These are phyloP conservation scores for Mortierella sp. DNA, from an alignment of 371 early-diverging fungal genomes.

Conservation along the genomic window DNA sequence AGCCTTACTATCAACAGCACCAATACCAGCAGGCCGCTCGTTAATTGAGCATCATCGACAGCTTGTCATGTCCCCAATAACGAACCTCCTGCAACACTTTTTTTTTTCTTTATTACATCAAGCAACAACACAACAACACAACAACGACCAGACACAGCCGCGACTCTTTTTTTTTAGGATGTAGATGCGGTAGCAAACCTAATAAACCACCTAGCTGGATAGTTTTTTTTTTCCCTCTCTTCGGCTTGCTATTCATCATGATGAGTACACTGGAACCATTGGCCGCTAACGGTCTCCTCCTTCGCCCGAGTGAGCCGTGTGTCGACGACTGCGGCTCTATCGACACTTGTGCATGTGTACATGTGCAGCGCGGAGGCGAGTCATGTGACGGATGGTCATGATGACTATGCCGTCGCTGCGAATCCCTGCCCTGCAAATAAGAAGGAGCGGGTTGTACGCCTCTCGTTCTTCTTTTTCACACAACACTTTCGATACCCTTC, in stretches of 20 bases:
- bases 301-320: no score
- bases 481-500: neutral
- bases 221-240: neutral
- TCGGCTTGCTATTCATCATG: neutral
- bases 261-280: neutral
- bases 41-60: conserved; percentile 13
- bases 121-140: neutral
- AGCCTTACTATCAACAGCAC: conserved; percentile 37
- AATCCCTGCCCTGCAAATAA: neutral
- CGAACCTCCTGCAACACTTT: neutral
- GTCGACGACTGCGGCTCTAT: conserved; percentile 8
- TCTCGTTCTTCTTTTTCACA: neutral
- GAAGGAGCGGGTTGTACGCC: neutral
- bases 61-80: neutral
- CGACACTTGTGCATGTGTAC: neutral
- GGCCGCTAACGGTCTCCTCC: neutral
- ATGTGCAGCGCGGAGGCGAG: neutral
- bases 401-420: neutral
- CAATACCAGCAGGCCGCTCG: conserved; percentile 45
- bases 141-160: neutral
- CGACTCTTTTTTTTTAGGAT: neutral
- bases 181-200: conserved; percentile 2
- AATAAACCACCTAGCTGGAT: neutral
- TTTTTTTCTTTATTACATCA: neutral
- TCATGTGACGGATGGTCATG: conserved; percentile 11